Evolutionary conservation across 2,329 filamentous ascomycete species (phyloP), one percentile per base, ranked within the genome.

Genomic region (Nemania sp.): DNA sequence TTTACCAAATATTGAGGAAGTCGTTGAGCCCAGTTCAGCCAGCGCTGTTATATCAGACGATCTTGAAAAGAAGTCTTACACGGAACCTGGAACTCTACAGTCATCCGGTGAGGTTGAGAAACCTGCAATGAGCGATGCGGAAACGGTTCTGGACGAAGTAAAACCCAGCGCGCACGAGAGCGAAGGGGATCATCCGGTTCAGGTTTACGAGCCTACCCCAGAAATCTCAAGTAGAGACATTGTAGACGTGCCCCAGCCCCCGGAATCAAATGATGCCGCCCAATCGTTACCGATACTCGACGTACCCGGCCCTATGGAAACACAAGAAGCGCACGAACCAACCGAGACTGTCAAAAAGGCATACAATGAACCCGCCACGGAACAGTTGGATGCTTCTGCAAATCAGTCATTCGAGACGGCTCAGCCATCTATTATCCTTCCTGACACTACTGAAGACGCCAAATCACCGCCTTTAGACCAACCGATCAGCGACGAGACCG

Each of bases 241-340:
- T 40, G 26, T 41, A 42, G 57, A 54, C 43, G 37, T 42, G 30
- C 49, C 52, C 22, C 59, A 61, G 52, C 46, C 49, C 47, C 45
- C 55, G 23, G 56, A 55, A 42, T 49, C 52, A 31, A 49, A 45
- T 39, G 49, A 62, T 47, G 59, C 61, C 55, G 60, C 60, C 54
- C 58, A 63, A 56, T 50, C 50, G 43, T 33, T 36, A 23, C 48
- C 54, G 60, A 54, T 61, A 47, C 58, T 57, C 55, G 56, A 63
- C 47, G 17, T 44, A 58, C 46, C 49, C 41, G 40, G 63, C 62
- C 61, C 60, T 66, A 62, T 64, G 60, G 56, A 62, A 49, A 56
- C 26, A 22, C 59, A 56, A 33, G 59, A 47, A 46, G 56, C 44
- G 33, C 56, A 52, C 62, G 59, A 60, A 51, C 53, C 46, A 47